These are phyloP conservation scores for Fomes fomentarius DNA, from an alignment of 1,284 basidiomycete species.

Conservation along the genomic window DNA sequence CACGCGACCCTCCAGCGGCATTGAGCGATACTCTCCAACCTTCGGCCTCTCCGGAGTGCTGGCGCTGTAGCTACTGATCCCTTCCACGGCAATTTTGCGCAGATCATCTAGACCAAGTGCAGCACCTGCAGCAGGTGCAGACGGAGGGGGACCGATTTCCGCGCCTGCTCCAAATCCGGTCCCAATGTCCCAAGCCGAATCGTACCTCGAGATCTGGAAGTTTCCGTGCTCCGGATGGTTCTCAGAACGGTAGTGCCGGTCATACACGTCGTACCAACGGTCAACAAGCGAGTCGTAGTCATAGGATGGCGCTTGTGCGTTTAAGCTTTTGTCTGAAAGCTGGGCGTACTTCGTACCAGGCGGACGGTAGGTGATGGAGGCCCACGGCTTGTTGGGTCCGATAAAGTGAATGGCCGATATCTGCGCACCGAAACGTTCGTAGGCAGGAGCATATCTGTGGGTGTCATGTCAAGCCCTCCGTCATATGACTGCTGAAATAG, in stretches of 20 bases:
- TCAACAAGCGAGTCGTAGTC: constrained; percentile 82
- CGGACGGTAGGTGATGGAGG: constrained; percentile 66
- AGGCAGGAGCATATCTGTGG: constrained; percentile 90
- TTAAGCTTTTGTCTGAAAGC: constrained; percentile 25
- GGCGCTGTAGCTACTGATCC: constrained; percentile 39
- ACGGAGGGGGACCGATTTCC: constrained; percentile 29
- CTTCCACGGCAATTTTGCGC: constrained; percentile 65
- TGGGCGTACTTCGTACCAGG: constrained; percentile 45
- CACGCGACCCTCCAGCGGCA: constrained; percentile 86
- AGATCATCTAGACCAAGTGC: constrained; percentile 70
- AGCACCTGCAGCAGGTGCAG: constrained; percentile 29
- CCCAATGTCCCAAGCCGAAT: constrained; percentile 73
- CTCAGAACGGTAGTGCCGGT: constrained; percentile 77
- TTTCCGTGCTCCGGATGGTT: constrained; percentile 42
- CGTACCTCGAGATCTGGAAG: constrained; percentile 73
- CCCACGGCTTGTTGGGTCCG: constrained; percentile 94
- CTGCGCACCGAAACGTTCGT: constrained; percentile 87
- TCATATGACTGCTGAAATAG: constrained; percentile 20
- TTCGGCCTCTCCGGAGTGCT: constrained; percentile 28
- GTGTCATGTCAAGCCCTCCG: constrained; percentile 8
- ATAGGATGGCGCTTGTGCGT: constrained; percentile 49
- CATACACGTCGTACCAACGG: constrained; percentile 91
- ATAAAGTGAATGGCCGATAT: constrained; percentile 96
- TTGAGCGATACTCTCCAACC: constrained; percentile 74
- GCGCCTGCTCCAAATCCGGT: constrained; percentile 30